Evolutionary conservation across 1,284 basidiomycete genomes (phyloP).

Genomic region (Takashimella koratensis): DNA sequence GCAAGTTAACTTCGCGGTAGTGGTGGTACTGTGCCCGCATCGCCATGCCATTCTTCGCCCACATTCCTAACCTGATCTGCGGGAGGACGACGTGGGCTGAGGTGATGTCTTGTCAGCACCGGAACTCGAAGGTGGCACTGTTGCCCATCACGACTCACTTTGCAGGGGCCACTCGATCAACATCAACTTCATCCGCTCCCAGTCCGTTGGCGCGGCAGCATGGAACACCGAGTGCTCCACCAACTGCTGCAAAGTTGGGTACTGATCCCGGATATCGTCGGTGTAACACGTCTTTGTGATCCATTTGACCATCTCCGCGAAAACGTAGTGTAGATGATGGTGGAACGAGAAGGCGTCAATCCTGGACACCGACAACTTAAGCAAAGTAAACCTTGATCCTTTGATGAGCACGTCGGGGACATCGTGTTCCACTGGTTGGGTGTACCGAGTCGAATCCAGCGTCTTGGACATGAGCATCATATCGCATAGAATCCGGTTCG

Average conservation of each 20-base stretch:
- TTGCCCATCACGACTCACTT: constrained; percentile 55
- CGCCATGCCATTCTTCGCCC: constrained; percentile 96
- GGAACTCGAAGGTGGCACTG: not conserved
- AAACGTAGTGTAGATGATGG: constrained; percentile 86
- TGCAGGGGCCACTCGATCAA: constrained; percentile 80
- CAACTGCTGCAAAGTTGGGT: constrained; percentile 13
- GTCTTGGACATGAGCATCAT: constrained; percentile 39
- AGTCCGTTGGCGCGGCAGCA: constrained; percentile 8
- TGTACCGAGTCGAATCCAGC: constrained; percentile 64
- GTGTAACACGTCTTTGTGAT: constrained; percentile 14
- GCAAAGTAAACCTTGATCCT: constrained; percentile 40
- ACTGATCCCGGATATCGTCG: constrained; percentile 7
- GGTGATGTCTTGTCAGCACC: constrained; percentile 3
- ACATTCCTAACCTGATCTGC: constrained; percentile 90
- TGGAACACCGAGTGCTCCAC: constrained; percentile 20
- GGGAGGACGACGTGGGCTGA: constrained; percentile 60
- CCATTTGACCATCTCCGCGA: constrained; percentile 80
- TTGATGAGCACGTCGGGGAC: constrained; percentile 24
- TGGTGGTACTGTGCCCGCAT: constrained; percentile 95
- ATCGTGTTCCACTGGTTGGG: constrained; percentile 59
- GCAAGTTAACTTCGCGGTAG: constrained; percentile 92
- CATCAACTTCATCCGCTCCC: constrained; percentile 44
- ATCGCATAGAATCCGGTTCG: constrained; percentile 68
- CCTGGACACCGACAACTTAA: constrained; percentile 68
- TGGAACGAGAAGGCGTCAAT: constrained; percentile 61